These are phyloP conservation scores for Phytophthora pseudosyringae DNA, from an alignment of 352 stramenopile genomes.

Conservation along the genomic window DNA sequence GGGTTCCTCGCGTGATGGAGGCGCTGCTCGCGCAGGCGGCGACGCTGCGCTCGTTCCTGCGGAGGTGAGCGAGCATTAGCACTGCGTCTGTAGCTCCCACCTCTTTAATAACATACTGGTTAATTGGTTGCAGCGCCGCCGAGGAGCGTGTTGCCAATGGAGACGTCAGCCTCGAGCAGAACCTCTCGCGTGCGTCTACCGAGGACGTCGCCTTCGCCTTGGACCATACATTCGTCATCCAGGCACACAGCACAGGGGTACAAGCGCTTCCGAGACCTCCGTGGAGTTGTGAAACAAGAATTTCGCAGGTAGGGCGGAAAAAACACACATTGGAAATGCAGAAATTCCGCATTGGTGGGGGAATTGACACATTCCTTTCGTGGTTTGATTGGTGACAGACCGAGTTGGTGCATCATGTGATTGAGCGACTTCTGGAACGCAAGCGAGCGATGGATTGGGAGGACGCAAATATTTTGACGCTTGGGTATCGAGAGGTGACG, in stretches of 20 bases:
- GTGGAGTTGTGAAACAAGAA: constrained; percentile 38
- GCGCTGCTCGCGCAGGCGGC: constrained; percentile 36
- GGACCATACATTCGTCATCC: constrained; percentile 49
- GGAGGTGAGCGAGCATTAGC: constrained; percentile 28
- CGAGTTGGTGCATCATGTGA: constrained; percentile 57
- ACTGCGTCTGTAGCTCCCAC: neutral
- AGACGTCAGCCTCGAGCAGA: constrained; percentile 14
- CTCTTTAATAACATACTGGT: neutral
- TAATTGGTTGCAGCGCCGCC: constrained; percentile 22
- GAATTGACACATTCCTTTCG: neutral
- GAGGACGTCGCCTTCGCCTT: constrained; percentile 37
- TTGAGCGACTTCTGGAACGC: constrained; percentile 54
- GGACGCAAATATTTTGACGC: constrained; percentile 68
- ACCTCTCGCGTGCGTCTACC: constrained; percentile 16
- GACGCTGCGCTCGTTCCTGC: constrained; percentile 48
- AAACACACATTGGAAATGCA: neutral
- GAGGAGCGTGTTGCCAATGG: constrained; percentile 5
- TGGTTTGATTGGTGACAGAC: constrained; percentile 32
- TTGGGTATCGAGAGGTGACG: constrained; percentile 66
- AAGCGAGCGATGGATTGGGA: constrained; percentile 44
- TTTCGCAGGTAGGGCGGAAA: constrained; percentile 41
- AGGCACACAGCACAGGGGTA: constrained; percentile 4
- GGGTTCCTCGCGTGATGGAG: constrained; percentile 30
- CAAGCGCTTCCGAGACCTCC: constrained; percentile 35
- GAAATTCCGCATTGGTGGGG: neutral